Conservation (phyloP, 441 rosid species). For the Syzygium malaccense region DNA sequence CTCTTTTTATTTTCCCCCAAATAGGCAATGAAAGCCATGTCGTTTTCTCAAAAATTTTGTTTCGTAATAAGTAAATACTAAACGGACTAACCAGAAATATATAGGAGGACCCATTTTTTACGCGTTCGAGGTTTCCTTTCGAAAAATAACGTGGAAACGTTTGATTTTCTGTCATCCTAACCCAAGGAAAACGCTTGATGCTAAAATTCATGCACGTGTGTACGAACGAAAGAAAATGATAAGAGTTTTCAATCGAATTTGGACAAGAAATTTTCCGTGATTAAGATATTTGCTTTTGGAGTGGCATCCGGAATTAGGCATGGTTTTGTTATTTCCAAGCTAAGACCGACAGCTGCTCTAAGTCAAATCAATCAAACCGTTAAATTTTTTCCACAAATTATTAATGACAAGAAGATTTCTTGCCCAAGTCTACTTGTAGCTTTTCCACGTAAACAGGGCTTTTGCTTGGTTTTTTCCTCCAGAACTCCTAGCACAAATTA, state of each 20-base stretch:
- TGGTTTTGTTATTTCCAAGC: neutral
- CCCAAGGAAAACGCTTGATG: neutral
- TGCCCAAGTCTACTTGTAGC: neutral
- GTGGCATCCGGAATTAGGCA: neutral
- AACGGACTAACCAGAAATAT: neutral
- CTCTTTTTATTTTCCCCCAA: neutral
- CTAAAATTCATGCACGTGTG: neutral
- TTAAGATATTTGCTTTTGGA: neutral
- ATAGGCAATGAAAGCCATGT: neutral
- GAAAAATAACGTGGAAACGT: neutral
- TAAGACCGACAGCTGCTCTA: neutral
- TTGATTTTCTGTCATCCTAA: neutral
- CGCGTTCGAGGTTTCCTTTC: neutral
- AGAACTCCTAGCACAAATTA: neutral
- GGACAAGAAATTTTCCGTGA: neutral
- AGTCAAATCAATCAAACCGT: neutral
- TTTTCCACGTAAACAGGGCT: neutral
- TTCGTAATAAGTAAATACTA: neutral
- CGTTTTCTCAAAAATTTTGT: neutral
- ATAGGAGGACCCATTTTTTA: neutral
- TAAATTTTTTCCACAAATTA: neutral
- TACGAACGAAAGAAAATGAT: neutral
- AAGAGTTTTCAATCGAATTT: neutral
- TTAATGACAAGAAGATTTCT: neutral
- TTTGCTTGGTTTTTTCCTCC: neutral